phyloP scores from a whole-genome alignment of 495 filamentous ascomycete genomes.

The Stereocaulon alpinum region DNA sequence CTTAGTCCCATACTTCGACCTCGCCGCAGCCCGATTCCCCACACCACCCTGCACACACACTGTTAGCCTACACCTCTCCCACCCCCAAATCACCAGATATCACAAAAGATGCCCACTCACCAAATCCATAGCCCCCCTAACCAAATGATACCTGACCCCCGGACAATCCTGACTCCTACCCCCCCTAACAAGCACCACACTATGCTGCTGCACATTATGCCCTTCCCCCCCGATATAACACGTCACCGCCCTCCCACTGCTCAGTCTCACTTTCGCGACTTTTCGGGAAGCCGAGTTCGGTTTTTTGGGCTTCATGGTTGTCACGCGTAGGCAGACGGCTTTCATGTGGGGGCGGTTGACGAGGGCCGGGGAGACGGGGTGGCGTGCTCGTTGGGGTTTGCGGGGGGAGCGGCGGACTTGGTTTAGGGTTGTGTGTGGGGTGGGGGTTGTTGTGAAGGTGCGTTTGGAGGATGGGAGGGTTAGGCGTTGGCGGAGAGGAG shows the following conservation, averaged over 20 bases:
- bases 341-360: constrained; percentile 71
- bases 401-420: constrained; percentile 63
- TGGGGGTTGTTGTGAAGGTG: constrained; percentile 37
- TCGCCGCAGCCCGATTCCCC: constrained; percentile 63
- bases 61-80: constrained; percentile 16
- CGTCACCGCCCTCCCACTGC: constrained; percentile 74
- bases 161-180: constrained; percentile 94
- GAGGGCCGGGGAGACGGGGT: constrained; percentile 77
- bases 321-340: constrained; percentile 88
- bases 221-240: constrained; percentile 93
- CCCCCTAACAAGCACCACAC: constrained; percentile 85
- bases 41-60: constrained; percentile 68
- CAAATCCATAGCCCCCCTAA: constrained; percentile 88
- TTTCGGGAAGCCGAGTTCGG: constrained; percentile 95
- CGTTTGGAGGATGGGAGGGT: constrained; percentile 20
- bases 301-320: constrained; percentile 91
- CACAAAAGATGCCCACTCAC: constrained; percentile 43
- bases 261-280: constrained; percentile 77
- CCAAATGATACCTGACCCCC: constrained; percentile 89
- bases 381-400: constrained; percentile 61
- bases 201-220: constrained; percentile 98
- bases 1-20: constrained; percentile 98
- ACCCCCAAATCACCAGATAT: constrained; percentile 1
- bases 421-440: constrained; percentile 39
- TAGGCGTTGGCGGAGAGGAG: constrained; percentile 32